Base-by-base conservation (phyloP, 164 flowering plant species). In the Vitis rupestris region DNA sequence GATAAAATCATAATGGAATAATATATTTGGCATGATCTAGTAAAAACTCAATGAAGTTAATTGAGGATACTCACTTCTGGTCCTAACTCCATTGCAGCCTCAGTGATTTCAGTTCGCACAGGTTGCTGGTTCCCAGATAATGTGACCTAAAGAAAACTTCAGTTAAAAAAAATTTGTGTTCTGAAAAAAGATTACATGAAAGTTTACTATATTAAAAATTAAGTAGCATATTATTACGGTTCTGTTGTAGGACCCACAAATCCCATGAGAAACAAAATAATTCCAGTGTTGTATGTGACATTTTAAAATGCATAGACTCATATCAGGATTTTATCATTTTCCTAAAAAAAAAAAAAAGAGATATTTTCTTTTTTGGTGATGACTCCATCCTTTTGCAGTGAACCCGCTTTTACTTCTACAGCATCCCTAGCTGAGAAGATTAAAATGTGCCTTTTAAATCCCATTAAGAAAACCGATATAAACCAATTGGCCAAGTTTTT, bases 111-210 rank as follows among this genome's bases (percentile, higher is more conserved):
- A 70, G 87, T 94, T 30, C 98, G 90, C 29, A 92, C 70, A 53
- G 98, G 98, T 74, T 92, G 96, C 77, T 94, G 98, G 72, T 94
- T 94, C 54, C 98, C 98, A 67, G 98, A 89, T 47, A 94, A 86
- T 17, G 98, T 92, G 56, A 84, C 98, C 98, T 94, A 62, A 17
- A 55, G 51, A 73, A 61, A 68, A 63, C 4, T 27, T 15, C 49
- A 71, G 54, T 60, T 10, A 12, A 11, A 27, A 55, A 29, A 16
- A 71, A 37, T 7, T 55, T 48, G 37, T 57, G 0, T 37, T 37
- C 44, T 37, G 7, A 37, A 37, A 37, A 37, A 37, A 37, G 44
- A 37, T 37, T 37, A 37, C 44, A 37, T 37, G 44, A 37, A 2
- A 37, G 8, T 37, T 37, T 37, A 37, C 44, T 37, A 3, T 37